Conservation (phyloP, 345 rosid species). For the Boechera divaricarpa region DNA sequence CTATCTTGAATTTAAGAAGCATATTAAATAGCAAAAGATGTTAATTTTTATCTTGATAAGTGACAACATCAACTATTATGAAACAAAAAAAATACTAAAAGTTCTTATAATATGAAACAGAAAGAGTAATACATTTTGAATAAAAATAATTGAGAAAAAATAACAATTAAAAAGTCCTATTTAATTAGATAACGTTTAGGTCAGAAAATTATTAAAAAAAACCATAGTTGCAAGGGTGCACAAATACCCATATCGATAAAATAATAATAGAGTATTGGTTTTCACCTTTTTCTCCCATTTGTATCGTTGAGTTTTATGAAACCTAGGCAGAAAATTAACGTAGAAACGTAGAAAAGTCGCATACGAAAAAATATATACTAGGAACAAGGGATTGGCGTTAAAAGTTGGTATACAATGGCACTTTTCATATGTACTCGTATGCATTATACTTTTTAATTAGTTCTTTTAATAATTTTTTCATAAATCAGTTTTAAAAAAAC, state of each 20-base stretch:
- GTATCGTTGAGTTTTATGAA: slow-evolving; percentile 30
- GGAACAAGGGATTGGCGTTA: not conserved
- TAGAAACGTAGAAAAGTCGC: slow-evolving; percentile 35
- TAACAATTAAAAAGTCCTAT: not conserved
- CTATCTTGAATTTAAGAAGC: no score
- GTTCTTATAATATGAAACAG: no score
- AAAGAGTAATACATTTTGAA: not conserved
- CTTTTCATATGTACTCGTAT: slow-evolving; percentile 19
- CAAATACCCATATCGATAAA: slow-evolving; percentile 19
- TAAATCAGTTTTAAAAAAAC: not conserved
- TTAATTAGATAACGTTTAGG: slow-evolving; percentile 7
- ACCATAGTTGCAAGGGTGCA: slow-evolving; percentile 1
- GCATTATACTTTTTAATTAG: not conserved
- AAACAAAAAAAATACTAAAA: no score
- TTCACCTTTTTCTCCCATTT: slow-evolving; percentile 12
- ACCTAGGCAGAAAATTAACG: slow-evolving; percentile 29
- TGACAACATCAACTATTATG: no score
- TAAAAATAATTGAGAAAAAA: not conserved
- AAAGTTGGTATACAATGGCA: slow-evolving; percentile 10
- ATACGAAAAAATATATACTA: not conserved
- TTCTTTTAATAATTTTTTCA: not conserved
- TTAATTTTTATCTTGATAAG: no score
- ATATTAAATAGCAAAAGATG: no score
- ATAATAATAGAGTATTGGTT: not conserved
- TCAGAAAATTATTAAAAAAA: not conserved